phyloP scores from a whole-genome alignment of 768 basidiomycete genomes.

The Termitomyces sp. region DNA sequence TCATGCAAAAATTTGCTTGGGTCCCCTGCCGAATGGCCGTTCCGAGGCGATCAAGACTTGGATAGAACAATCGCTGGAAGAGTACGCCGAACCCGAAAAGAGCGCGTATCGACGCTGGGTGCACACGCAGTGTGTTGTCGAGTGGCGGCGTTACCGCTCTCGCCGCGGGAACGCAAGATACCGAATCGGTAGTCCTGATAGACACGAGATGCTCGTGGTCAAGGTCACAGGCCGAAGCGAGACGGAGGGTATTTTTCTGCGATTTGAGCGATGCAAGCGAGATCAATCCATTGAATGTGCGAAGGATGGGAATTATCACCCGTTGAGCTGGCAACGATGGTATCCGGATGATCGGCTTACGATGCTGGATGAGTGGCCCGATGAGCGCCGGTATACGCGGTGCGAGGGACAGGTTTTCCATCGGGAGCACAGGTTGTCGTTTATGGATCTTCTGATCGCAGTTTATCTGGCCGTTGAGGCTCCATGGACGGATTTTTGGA shows the following conservation, averaged over 20 bases:
- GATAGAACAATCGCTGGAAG: neutral
- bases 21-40: too few species aligned
- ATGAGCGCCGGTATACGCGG: neutral
- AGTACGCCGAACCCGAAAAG: neutral
- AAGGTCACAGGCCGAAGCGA: neutral
- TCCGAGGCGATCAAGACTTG: neutral
- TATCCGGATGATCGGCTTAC: neutral
- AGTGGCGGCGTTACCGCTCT: slow-evolving; percentile 2
- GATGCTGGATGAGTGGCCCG: slow-evolving; percentile 1
- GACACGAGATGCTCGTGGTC: slow-evolving; percentile 1
- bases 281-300: neutral
- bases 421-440: neutral
- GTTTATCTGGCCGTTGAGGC: neutral
- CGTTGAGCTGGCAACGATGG: neutral
- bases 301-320: neutral
- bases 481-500: slow-evolving; percentile 1
- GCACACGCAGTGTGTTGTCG: neutral
- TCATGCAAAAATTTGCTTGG: neutral
- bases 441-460: neutral
- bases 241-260: neutral
- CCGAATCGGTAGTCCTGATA: neutral
- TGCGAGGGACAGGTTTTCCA: neutral
- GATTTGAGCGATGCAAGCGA: neutral
- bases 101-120: neutral
- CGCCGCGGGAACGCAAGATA: neutral